phyloP scores from a whole-genome alignment of 257 asterid species.

The Cynanchum wilfordii region DNA sequence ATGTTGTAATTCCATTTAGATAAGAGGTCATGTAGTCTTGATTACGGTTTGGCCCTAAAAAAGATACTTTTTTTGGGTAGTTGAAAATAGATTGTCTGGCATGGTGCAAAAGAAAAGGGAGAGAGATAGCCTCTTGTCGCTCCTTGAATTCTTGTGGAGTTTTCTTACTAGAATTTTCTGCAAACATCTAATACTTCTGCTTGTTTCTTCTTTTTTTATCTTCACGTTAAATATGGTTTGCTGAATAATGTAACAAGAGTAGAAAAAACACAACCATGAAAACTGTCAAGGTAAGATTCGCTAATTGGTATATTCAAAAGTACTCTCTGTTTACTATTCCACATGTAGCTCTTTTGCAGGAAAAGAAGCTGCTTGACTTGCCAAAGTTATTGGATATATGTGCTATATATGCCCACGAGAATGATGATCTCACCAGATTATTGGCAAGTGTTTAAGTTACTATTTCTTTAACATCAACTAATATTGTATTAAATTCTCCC shows the following conservation, averaged over 20 bases:
- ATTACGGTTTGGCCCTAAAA: background rate
- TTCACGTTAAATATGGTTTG: background rate
- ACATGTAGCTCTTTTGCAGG: constrained; percentile 90
- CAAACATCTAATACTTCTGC: background rate
- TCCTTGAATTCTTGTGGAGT: background rate
- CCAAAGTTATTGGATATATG: constrained; percentile 84
- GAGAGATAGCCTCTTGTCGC: background rate
- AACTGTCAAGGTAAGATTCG: background rate
- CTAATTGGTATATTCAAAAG: constrained; percentile 6
- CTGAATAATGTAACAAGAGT: background rate
- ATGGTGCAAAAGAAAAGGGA: background rate
- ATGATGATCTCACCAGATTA: constrained; percentile 76
- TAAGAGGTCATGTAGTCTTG: background rate
- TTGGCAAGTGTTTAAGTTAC: constrained; percentile 42
- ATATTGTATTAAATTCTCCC: background rate
- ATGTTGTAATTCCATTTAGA: background rate
- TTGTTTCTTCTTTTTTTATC: background rate
- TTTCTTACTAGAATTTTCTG: background rate
- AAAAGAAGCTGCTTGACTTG: constrained; percentile 76
- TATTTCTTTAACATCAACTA: background rate
- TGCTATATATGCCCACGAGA: constrained; percentile 80
- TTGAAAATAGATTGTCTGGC: constrained; percentile 1
- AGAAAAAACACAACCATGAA: background rate
- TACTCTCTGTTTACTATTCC: constrained; percentile 41
- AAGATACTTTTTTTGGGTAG: background rate